Evolutionary conservation across 1,284 basidiomycete species (phyloP), one percentile per base, ranked within the genome.

Genomic region (Ustilago crameri): DNA sequence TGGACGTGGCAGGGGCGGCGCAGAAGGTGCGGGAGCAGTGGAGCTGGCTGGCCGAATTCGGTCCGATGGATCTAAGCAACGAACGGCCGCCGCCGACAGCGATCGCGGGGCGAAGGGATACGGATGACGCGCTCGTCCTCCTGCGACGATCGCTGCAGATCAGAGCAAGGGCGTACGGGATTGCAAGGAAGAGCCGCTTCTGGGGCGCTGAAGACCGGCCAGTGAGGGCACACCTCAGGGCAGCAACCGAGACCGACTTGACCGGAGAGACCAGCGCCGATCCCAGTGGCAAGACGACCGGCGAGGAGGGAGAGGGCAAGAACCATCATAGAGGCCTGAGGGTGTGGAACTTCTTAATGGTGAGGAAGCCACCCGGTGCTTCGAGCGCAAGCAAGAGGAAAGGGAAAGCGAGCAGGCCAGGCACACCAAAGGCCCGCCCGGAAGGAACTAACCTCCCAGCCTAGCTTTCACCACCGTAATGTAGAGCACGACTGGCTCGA

Each of bases 1-100:
- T 37, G 0, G 60, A 65, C n/a, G 48, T 61, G 17, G 54, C 58
- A 15, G 38, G 27, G 0, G 49, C 43, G 12, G 59, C 60, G 2
- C 51, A 66, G 9, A 51, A 43, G 37, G 37, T 41, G n/a, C 32
- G 57, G 17, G 44, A 52, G 5, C 51, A 56, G 14, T 79, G 77
- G 77, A 34, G 45, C 9, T 75, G 72, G 57, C 32, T 72, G 15
- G 49, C 37, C 20, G 56, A 51, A 12, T 63, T 73, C 18, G 70
- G 75, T 1, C 76, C 77, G 0, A 51, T 61, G 17, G 77, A 76
- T 40, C 35, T 79, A 22, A n/a, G 32, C 5, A 40, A 57, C 14
- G 78, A 80, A 50, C 76, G 66, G 18, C 78, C 78, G 2, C 78
- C 78, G 0, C 78, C 77, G 0, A 61, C 62, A 9, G 77, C 78